A percentile compares a stretch with the other conserved stretches of the same genome.
Evolutionary conservation across 768 basidiomycete species (phyloP).

Genomic region (Agaricus subrufescens): DNA sequence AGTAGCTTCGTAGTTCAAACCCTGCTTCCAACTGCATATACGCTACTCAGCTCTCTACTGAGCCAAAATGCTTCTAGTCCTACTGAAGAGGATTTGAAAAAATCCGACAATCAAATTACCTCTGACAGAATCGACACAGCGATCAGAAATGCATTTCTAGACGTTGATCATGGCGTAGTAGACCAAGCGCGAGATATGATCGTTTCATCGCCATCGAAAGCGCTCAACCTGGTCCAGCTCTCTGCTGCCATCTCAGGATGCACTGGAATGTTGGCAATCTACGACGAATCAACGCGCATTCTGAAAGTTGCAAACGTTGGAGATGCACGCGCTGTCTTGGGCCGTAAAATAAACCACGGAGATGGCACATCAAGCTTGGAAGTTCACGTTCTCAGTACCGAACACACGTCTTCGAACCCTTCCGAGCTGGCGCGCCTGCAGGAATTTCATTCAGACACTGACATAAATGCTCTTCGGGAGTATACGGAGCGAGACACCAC

Average conservation of each 20-base stretch:
- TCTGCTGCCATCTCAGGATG: constrained; percentile 25
- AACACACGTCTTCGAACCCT: constrained; percentile 31
- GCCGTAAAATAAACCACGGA: constrained; percentile 20
- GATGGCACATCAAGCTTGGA: constrained; percentile 19
- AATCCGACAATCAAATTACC: background rate
- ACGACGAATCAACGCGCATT: constrained; percentile 27
- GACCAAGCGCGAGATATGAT: constrained; percentile 19
- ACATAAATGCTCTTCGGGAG: constrained; percentile 12
- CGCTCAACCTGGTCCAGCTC: constrained; percentile 19
- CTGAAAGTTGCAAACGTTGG: constrained; percentile 36
- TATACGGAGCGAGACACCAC: constrained; percentile 22
- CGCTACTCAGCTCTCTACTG: background rate
- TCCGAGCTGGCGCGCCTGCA: constrained; percentile 26
- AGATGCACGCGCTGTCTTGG: constrained; percentile 38
- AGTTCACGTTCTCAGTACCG: constrained; percentile 33
- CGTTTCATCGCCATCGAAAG: constrained; percentile 16
- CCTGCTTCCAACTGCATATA: background rate
- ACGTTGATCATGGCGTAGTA: constrained; percentile 30
- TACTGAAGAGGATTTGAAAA: background rate
- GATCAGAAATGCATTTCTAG: constrained; percentile 1
- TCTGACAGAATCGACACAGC: background rate
- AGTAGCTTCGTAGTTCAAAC: constrained; percentile 1
- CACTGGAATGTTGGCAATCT: constrained; percentile 27
- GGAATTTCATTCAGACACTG: constrained; percentile 22
- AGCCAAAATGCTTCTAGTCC: background rate